Evolutionary conservation across 2,329 filamentous ascomycete species (phyloP), one percentile per base, ranked within the genome.

Genomic region (Fusarium hainanense): DNA sequence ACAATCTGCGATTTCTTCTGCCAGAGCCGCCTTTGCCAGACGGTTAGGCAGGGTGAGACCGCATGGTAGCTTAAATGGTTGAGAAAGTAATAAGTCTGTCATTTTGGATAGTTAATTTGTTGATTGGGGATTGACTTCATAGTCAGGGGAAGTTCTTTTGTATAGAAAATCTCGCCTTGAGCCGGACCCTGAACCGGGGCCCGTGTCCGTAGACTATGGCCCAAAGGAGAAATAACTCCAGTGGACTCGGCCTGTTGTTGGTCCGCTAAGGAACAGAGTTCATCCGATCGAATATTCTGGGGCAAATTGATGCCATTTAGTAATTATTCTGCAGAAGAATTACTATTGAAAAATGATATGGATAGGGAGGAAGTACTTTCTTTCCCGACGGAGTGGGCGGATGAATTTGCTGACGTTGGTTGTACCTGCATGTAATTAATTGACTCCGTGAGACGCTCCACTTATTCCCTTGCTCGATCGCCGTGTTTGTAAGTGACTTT

Each of bases 11-110:
- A 84, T 75, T 7, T 68, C 68, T 66, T 87, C 83, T 7, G 84
- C 81, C 78, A 88, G 82, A 32, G 87, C 85, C 46, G 87, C 81
- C 68, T 85, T 82, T 46, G 76, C 80, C 3, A 90, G 79, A 7
- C 87, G 84, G 70, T 89, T 89, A 4, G 85, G 85, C 4, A 89
- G 74, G 1, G 79, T 82, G 27, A 90, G 79, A 2, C 88, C 88
- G 73, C 85, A 87, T 64, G 85, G 84, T 2, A 89, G 80, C 40
- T 81, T 85, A 18, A 87, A 72, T 0, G 85, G 81, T 28, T 83
- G 48, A 4, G 72, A 57, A 13, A 74, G 59, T 5, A 56, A 28
- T 18, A 70, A 20, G 12, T 59, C 55, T 23, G 60, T 14, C 70
- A 74, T 73, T n/a, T 23, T 65, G 3, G 28, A 30, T 30, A 30